A percentile compares a stretch with the other conserved stretches of the same genome.
Evolutionary conservation across 2,329 filamentous ascomycete species (phyloP).

Genomic region (Stachybotrys elegans): DNA sequence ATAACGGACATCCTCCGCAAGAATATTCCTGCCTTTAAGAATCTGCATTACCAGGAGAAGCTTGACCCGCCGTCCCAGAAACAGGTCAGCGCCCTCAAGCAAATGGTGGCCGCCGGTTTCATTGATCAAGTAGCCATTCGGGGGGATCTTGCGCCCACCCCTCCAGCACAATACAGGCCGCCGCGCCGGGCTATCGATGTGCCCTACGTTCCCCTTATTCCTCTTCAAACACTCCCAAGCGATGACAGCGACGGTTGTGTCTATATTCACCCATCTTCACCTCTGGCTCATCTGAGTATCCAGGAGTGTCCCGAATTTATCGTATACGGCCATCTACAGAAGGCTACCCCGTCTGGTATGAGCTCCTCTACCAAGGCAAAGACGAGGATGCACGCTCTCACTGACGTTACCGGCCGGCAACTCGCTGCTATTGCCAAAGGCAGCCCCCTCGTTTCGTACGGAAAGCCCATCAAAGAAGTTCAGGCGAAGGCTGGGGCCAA

Average conservation of each 20-base stretch:
- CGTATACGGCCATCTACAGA: constrained; percentile 81
- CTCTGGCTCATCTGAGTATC: constrained; percentile 64
- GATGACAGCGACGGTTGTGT: constrained; percentile 59
- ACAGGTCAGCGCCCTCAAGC: constrained; percentile 75
- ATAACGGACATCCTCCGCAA: constrained; percentile 74
- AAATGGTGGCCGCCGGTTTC: constrained; percentile 88
- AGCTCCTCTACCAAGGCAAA: constrained; percentile 55
- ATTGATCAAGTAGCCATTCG: constrained; percentile 92
- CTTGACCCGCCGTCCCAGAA: constrained; percentile 57
- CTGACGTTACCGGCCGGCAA: constrained; percentile 70
- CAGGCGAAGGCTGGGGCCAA: constrained; percentile 34
- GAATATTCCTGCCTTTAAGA: constrained; percentile 64
- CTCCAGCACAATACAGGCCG: constrained; percentile 61
- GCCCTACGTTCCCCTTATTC: constrained; percentile 81
- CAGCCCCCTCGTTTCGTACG: constrained; percentile 77
- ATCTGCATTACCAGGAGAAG: constrained; percentile 49
- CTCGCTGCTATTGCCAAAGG: constrained; percentile 75
- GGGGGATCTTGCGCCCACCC: constrained; percentile 74
- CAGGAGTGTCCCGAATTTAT: constrained; percentile 82
- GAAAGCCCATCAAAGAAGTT: constrained; percentile 87
- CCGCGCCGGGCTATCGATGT: constrained; percentile 87
- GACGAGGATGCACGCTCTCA: constrained; percentile 84
- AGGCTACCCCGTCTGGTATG: constrained; percentile 47
- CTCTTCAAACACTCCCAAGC: constrained; percentile 44
- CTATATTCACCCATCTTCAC: constrained; percentile 81